Percentiles rank a stretch among this genome's conserved stretches.
These are phyloP conservation scores for Xylaria scruposa DNA, from an alignment of 495 filamentous ascomycete genomes.

Conservation along the genomic window DNA sequence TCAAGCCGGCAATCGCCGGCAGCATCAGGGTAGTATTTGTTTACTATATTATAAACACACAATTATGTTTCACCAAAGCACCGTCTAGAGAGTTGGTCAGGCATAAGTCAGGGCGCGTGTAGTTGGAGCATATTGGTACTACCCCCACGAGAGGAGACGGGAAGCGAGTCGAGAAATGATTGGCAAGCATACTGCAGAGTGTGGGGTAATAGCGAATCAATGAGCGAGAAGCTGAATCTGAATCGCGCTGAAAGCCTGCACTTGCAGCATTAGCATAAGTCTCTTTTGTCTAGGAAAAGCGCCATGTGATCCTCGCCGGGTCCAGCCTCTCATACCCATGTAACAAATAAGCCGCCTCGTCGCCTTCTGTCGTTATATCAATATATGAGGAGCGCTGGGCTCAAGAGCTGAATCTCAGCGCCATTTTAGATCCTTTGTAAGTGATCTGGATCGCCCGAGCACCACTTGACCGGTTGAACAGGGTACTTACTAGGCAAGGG, in stretches of 20 bases:
- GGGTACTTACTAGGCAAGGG: not conserved
- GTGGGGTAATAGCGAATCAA: slow-evolving; percentile 10
- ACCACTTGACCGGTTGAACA: not conserved
- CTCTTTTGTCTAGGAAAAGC: not conserved
- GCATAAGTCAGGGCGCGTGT: not conserved
- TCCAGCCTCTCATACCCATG: not conserved
- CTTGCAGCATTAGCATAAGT: slow-evolving; percentile 8
- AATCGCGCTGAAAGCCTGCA: not conserved
- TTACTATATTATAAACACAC: not conserved
- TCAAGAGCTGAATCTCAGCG: not conserved
- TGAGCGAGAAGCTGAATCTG: not conserved
- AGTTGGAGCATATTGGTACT: slow-evolving; percentile 8
- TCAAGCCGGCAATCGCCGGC: not conserved
- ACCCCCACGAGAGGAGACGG: slow-evolving; percentile 10
- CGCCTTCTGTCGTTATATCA: not conserved
- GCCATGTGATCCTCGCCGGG: slow-evolving; percentile 1
- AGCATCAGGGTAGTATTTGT: not conserved
- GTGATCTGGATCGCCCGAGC: not conserved
- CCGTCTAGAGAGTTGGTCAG: not conserved
- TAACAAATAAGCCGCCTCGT: not conserved
- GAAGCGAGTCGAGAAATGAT: slow-evolving; percentile 4
- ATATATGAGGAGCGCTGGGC: not conserved
- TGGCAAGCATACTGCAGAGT: not conserved
- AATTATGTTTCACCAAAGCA: not conserved
- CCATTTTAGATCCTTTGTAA: not conserved